Conservation (phyloP, 2,329 filamentous ascomycete species). For the Fusarium coffeatum region DNA sequence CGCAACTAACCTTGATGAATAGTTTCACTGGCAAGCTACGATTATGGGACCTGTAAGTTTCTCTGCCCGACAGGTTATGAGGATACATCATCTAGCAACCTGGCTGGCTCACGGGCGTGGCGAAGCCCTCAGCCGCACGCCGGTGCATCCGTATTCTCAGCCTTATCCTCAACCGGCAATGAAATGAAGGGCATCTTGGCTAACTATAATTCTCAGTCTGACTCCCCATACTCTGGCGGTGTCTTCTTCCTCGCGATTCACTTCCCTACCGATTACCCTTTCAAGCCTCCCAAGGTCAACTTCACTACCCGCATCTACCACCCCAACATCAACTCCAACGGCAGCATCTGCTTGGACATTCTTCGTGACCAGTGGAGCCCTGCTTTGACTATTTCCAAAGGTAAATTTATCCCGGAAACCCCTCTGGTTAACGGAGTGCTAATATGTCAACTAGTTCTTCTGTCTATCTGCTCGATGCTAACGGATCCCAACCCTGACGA, state of each 20-base stretch:
- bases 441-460: conserved; percentile 73
- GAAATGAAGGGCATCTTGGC: conserved; percentile 30
- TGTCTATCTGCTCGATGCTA: conserved; percentile 99
- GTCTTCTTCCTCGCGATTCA: conserved; percentile 99
- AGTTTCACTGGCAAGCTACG: conserved; percentile 99
- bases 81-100: conserved; percentile 12
- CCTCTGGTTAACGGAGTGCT: conserved; percentile 9
- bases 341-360: conserved; percentile 98
- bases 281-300: conserved; percentile 99
- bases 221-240: conserved; percentile 97
- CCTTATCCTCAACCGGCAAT: not conserved
- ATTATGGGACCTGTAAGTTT: conserved; percentile 97
- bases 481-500: conserved; percentile 99
- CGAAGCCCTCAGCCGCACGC: conserved; percentile 34
- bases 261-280: conserved; percentile 99
- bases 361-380: conserved; percentile 99
- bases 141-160: conserved; percentile 25
- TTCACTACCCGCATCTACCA: conserved; percentile 99
- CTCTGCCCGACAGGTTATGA: conserved; percentile 3
- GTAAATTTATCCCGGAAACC: conserved; percentile 61
- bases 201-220: conserved; percentile 69
- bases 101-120: conserved; percentile 27
- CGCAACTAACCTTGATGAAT: conserved; percentile 44
- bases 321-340: conserved; percentile 99
- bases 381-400: conserved; percentile 97